Evolutionary conservation across 2,329 filamentous ascomycete genomes (phyloP), one percentile per base, ranked within the genome.

Genomic region (Calonectria hongkongensis): DNA sequence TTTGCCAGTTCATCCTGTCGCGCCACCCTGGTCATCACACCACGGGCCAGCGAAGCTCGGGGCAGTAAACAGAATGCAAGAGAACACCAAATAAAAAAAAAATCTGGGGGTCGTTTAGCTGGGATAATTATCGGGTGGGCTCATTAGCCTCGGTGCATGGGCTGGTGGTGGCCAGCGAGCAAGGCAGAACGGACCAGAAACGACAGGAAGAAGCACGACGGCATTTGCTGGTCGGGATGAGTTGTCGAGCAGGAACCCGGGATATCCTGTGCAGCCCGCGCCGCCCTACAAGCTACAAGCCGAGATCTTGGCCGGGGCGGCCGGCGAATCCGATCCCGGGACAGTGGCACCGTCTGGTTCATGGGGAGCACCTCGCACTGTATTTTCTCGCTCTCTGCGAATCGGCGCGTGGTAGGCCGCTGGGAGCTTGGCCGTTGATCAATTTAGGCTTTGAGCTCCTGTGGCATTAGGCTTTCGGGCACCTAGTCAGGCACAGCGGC

Each of bases 241-340:
- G 54, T 16, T 58, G 54, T 25, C 54, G 1, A 8, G 15, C 30
- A 33, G 54, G 54, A 58, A 27, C 30, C 54, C 54, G 33, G 54
- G 54, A 36, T 58, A 58, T 58, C 54, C 54, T 58, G 54, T 25
- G 54, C 54, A 58, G 27, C 50, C 43, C 30, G 33, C 39, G n/a
- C 54, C 54, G 54, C 54, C 54, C 54, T 58, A 58, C 54, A 33
- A 58, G 54, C 54, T 58, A 58, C 54, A 33, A 58, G 54, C 54
- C 54, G 54, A 58, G 54, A 58, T 58, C 54, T 58, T 58, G 54
- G 54, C 54, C 54, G 54, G 54, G 36, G 54, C 33, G 36, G 54
- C 54, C 54, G 54, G 54, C 54, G 54, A 58, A 39, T 36, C 54
- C 54, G 47, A 41, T 28, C 25, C 43, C 63, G 63, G 63, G 18